A percentile compares a stretch with the other conserved stretches of the same genome.
Evolutionary conservation across 2,329 filamentous ascomycete genomes (phyloP).

Genomic region (Basipetospora chlamydospora): DNA sequence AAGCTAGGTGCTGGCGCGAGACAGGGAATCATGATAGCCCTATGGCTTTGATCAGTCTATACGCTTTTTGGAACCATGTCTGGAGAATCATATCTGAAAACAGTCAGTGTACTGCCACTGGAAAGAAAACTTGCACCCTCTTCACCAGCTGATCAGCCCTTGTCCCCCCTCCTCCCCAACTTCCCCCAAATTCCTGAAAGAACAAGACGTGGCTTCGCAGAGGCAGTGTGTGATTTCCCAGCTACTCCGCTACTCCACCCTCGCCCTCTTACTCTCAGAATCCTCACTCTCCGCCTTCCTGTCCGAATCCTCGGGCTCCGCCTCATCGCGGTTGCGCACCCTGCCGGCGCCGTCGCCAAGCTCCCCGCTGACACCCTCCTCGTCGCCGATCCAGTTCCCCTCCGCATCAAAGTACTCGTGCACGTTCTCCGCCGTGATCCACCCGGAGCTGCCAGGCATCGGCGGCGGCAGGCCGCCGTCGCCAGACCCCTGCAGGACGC

Average conservation of each 20-base stretch:
- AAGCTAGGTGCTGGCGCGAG: too few species aligned
- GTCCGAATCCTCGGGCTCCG: conserved; percentile 16
- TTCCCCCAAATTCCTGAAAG: too few species aligned
- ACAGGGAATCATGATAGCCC: too few species aligned
- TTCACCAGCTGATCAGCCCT: too few species aligned
- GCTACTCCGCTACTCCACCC: conserved; percentile 28
- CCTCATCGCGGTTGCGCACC: conserved; percentile 37
- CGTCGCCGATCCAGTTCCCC: conserved; percentile 56
- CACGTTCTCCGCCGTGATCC: conserved; percentile 89
- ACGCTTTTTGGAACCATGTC: too few species aligned
- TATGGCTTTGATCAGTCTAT: too few species aligned
- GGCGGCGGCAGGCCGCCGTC: conserved; percentile 46
- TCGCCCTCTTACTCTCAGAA: conserved; percentile 30
- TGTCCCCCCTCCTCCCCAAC: too few species aligned
- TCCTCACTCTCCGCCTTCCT: conserved; percentile 28
- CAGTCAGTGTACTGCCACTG: too few species aligned
- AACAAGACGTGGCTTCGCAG: too few species aligned
- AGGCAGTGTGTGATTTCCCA: too few species aligned
- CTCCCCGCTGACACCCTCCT: conserved; percentile 24
- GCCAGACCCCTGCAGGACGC: conserved; percentile 32
- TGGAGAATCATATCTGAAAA: too few species aligned
- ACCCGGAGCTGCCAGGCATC: conserved; percentile 60
- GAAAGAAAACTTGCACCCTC: too few species aligned
- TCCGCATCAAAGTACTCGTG: conserved; percentile 68
- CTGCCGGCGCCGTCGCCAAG: conserved; percentile 52